Conservation (phyloP, 2,329 filamentous ascomycete species). For the Diaporthe capsici region DNA sequence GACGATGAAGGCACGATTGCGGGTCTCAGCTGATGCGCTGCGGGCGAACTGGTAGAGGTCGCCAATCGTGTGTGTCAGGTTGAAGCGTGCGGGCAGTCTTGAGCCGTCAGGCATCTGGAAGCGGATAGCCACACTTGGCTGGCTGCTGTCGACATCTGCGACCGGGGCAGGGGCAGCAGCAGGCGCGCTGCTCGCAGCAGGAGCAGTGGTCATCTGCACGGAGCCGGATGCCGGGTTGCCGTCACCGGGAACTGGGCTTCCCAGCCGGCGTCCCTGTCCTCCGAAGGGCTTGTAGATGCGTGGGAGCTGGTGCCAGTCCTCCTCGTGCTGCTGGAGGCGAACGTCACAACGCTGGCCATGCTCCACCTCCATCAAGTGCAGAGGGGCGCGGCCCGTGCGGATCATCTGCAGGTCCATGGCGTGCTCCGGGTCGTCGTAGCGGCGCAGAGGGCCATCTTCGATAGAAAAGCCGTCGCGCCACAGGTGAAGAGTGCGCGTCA, state of each 20-base stretch:
- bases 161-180: slow-evolving; percentile 47
- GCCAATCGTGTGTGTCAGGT: slow-evolving; percentile 81
- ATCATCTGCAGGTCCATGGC: slow-evolving; percentile 81
- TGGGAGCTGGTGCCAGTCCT: slow-evolving; percentile 80
- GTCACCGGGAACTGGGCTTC: slow-evolving; percentile 80
- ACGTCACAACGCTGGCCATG: slow-evolving; percentile 84
- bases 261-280: slow-evolving; percentile 80
- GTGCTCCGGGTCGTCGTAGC: slow-evolving; percentile 85
- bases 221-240: slow-evolving; percentile 52
- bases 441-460: slow-evolving; percentile 82
- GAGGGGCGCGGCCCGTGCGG: slow-evolving; percentile 80
- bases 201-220: slow-evolving; percentile 43
- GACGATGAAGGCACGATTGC: slow-evolving; percentile 76
- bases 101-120: slow-evolving; percentile 85
- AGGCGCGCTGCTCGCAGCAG: slow-evolving; percentile 46
- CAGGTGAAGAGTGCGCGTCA: slow-evolving; percentile 77
- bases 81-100: slow-evolving; percentile 84
- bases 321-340: slow-evolving; percentile 81
- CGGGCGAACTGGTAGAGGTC: slow-evolving; percentile 84
- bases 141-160: slow-evolving; percentile 71
- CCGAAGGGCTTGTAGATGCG: slow-evolving; percentile 83
- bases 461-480: slow-evolving; percentile 91
- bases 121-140: slow-evolving; percentile 78
- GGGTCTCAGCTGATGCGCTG: slow-evolving; percentile 71
- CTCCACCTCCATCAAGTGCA: slow-evolving; percentile 83